These are phyloP conservation scores for Phytophthora niederhauseri DNA, from an alignment of 352 stramenopile species.

Conservation along the genomic window DNA sequence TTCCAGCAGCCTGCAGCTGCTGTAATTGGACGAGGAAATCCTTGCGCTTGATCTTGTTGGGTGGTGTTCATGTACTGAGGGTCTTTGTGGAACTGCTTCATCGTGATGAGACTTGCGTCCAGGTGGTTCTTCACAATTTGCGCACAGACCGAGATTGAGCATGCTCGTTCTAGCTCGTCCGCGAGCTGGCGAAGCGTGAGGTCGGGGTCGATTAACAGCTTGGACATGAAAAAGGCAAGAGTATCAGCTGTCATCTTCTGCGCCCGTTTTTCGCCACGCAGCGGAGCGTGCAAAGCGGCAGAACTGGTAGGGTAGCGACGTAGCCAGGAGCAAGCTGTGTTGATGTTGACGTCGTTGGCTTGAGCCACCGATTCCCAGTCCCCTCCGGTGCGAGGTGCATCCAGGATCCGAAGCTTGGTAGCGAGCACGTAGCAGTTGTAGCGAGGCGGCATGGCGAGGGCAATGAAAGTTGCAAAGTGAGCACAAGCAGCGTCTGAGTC, in stretches of 20 bases:
- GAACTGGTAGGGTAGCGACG: not conserved
- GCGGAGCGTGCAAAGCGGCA: not conserved
- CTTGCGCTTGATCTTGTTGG: constrained; percentile 27
- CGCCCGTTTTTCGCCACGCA: not conserved
- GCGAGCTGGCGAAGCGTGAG: constrained; percentile 1
- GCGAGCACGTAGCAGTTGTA: not conserved
- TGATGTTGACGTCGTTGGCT: constrained; percentile 3
- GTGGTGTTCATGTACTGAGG: constrained; percentile 12
- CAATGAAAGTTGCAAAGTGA: not conserved
- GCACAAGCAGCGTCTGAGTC: not conserved
- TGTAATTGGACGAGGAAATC: constrained; percentile 9
- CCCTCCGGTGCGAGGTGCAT: not conserved
- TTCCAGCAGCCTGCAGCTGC: constrained; percentile 2
- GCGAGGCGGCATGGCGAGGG: not conserved
- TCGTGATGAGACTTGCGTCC: not conserved
- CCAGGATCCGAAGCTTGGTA: not conserved
- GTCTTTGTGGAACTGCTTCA: not conserved
- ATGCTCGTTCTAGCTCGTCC: not conserved
- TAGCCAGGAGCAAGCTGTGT: constrained; percentile 1
- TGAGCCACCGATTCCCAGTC: not conserved
- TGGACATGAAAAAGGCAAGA: not conserved
- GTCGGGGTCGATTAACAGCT: not conserved
- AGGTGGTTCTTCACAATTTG: not conserved
- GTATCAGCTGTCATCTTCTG: not conserved
- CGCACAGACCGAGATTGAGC: not conserved